Evolutionary conservation across 192 early-diverging fungal genomes (phyloP).

Genomic region (Backusella macrospora): DNA sequence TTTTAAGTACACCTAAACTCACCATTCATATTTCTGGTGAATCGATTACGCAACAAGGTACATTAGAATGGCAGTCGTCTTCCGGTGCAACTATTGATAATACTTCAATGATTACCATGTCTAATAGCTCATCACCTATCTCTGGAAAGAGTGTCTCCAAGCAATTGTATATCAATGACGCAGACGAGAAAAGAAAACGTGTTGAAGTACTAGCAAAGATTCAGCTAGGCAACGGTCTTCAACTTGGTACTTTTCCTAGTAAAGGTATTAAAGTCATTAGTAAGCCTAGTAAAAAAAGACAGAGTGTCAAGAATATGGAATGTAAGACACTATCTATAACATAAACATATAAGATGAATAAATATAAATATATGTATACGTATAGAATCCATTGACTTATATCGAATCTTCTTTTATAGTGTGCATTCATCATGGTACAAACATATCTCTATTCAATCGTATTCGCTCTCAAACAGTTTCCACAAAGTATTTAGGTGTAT

Average conservation of each 20-base stretch:
- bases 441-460: conserved; percentile 87
- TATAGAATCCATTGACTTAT: background rate
- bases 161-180: conserved; percentile 82
- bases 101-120: conserved; percentile 17
- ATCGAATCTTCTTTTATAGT: conserved; percentile 44
- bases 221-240: conserved; percentile 62
- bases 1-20: conserved; percentile 32
- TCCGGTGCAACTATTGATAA: background rate
- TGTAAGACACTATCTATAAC: conserved; percentile 36
- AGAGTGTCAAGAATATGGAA: conserved; percentile 80
- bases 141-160: conserved; percentile 78
- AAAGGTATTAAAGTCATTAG: conserved; percentile 86
- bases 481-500: conserved; percentile 79
- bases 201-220: conserved; percentile 73
- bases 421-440: conserved; percentile 84
- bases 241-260: conserved; percentile 70
- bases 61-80: conserved; percentile 56
- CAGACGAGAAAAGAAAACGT: conserved; percentile 79
- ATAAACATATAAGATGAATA: background rate
- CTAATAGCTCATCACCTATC: conserved; percentile 33
- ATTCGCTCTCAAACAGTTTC: conserved; percentile 87
- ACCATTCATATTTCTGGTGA: conserved; percentile 36
- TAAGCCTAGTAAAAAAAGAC: conserved; percentile 90
- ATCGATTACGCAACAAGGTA: conserved; percentile 46
- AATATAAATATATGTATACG: background rate